Evolutionary conservation across 768 basidiomycete species (phyloP), one percentile per base, ranked within the genome.

Genomic region (Sutorius australiensis): DNA sequence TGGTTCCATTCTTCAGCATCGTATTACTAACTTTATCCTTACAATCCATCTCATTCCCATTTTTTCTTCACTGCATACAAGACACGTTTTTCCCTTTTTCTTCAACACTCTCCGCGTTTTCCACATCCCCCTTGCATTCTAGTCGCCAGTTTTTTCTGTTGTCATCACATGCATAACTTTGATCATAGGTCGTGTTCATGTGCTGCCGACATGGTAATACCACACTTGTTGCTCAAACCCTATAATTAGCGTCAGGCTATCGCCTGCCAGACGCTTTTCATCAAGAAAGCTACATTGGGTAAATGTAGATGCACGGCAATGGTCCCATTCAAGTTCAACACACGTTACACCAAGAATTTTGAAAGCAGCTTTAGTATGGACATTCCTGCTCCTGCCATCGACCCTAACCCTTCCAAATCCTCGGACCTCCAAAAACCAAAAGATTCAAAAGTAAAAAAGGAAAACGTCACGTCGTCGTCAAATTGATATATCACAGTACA

Each of bases 11-110:
- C 17, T 57, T 34, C 38, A 49, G 60, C 60, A 60, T 61, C 60
- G 46, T 57, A 59, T 33, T 40, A 47, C 33, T 61, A 59, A 59
- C 42, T 4, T 59, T 59, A 61, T 57, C 41, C 19, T 48, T 56
- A 19, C 49, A 37, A 56, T 48, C 28, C 8, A 38, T 30, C 42
- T 30, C 51, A 39, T 40, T 36, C 3, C 49, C 43, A 39, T 21
- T 44, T n/a, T 31, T 32, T 40, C 10, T 51, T 40, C 37, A 50
- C 16, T 19, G 30, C 51, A 45, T 39, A 7, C 21, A 33, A 58
- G 27, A 14, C 30, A 48, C 17, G 3, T 43, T 31, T n/a, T 55
- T 10, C 9, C 2, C 1, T 6, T 14, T 36, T 10, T 19, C 6
- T 28, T 5, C 3, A 24, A 24, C 24, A 24, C 8, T 7, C 16